phyloP scores from a whole-genome alignment of 78 protist species.

The Dictyostelium capitatum region DNA sequence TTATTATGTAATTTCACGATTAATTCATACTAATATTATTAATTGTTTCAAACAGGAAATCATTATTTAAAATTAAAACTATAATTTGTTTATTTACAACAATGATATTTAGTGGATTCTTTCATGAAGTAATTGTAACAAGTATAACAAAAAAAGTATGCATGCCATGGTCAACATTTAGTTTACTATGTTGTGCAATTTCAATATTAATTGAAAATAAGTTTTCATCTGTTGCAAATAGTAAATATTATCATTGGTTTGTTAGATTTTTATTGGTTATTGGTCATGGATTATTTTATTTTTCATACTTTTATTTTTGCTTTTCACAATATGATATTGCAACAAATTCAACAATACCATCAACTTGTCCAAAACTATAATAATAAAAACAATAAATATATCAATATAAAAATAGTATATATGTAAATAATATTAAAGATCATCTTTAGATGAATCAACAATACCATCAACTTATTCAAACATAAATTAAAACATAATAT shows the following conservation, averaged over 20 bases:
- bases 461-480: too few relatives aligned
- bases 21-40: too few relatives aligned
- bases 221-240: not conserved
- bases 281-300: conserved; percentile 54
- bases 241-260: not conserved
- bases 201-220: not conserved
- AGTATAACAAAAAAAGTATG: conserved; percentile 12
- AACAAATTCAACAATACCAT: not conserved
- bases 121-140: conserved; percentile 31
- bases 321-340: not conserved
- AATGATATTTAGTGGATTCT: conserved; percentile 40
- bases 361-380: not conserved
- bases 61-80: conserved; percentile 16
- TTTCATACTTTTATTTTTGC: conserved; percentile 35
- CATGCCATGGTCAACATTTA: conserved; percentile 60
- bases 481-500: too few relatives aligned
- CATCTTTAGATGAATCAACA: too few relatives aligned
- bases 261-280: not conserved
- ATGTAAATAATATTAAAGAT: too few relatives aligned
- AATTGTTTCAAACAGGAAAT: too few relatives aligned
- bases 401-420: too few relatives aligned
- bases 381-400: not conserved
- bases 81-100: conserved; percentile 34
- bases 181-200: conserved; percentile 22
- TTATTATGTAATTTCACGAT: too few relatives aligned